phyloP scores from a whole-genome alignment of 345 rosid species.

The Citrus unshiu region DNA sequence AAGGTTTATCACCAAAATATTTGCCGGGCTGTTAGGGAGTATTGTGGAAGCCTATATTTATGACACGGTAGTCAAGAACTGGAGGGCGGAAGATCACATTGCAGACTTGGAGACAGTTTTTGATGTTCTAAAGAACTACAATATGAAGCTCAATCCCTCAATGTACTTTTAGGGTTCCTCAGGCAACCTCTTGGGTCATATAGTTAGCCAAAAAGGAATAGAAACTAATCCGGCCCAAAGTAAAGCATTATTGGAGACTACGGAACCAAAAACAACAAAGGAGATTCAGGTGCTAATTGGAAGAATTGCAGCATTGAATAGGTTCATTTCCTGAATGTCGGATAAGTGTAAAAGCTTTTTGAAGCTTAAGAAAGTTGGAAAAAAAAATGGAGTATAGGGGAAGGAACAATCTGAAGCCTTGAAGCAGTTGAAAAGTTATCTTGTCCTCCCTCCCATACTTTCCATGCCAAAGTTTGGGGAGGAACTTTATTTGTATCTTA shows the following conservation, averaged over 20 bases:
- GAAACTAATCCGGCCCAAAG: background rate
- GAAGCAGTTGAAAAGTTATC: no score
- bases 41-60: background rate
- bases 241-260: no score
- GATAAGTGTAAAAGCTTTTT: no score
- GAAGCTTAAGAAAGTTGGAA: no score
- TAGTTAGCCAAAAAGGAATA: background rate
- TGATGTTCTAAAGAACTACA: no score
- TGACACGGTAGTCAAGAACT: background rate
- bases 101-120: no score
- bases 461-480: background rate
- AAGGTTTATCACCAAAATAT: background rate
- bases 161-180: no score
- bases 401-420: background rate
- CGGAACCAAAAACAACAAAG: rapidly evolving
- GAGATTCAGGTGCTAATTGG: rapidly evolving
- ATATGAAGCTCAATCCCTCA: no score
- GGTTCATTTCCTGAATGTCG: no score
- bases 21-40: rapidly evolving
- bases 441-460: rapidly evolving
- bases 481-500: no score
- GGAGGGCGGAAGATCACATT: background rate
- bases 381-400: no score
- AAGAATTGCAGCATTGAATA: no score
- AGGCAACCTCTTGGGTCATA: background rate